Conservation (phyloP, 768 basidiomycete species). For the Hysterangium stoloniferum region DNA sequence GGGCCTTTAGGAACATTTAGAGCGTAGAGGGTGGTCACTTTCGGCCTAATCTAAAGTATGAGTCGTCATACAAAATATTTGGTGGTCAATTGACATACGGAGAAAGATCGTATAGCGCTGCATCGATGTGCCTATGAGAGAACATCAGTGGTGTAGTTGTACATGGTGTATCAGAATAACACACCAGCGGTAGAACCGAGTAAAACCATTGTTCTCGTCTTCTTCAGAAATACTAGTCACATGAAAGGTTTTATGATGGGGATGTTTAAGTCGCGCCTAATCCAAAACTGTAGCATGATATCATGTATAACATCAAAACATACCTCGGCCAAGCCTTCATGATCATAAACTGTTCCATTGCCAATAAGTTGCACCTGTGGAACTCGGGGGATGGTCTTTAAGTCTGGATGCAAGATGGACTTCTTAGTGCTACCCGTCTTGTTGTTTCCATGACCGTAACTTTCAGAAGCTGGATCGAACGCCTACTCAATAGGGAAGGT, state of each 20-base stretch:
- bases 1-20: slow-evolving; percentile 62
- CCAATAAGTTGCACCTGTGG: slow-evolving; percentile 92
- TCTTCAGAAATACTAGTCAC: slow-evolving; percentile 65
- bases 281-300: background rate
- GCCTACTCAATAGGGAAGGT: slow-evolving; percentile 37
- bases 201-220: slow-evolving; percentile 69
- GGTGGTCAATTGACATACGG: slow-evolving; percentile 32
- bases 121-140: slow-evolving; percentile 65
- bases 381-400: slow-evolving; percentile 83
- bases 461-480: slow-evolving; percentile 59
- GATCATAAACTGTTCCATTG: slow-evolving; percentile 71
- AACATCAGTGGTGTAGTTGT: background rate
- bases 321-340: slow-evolving; percentile 66
- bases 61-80: background rate
- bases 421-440: slow-evolving; percentile 67
- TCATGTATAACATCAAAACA: slow-evolving; percentile 6
- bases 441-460: slow-evolving; percentile 85
- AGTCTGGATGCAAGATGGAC: slow-evolving; percentile 81
- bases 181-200: slow-evolving; percentile 82
- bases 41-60: slow-evolving; percentile 33
- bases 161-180: background rate
- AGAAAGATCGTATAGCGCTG: slow-evolving; percentile 68
- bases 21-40: slow-evolving; percentile 80
- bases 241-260: slow-evolving; percentile 81
- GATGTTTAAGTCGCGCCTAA: slow-evolving; percentile 71